Base-by-base conservation (phyloP, 2,329 filamentous ascomycete species). In the Neophaeococcomyces aloes region DNA sequence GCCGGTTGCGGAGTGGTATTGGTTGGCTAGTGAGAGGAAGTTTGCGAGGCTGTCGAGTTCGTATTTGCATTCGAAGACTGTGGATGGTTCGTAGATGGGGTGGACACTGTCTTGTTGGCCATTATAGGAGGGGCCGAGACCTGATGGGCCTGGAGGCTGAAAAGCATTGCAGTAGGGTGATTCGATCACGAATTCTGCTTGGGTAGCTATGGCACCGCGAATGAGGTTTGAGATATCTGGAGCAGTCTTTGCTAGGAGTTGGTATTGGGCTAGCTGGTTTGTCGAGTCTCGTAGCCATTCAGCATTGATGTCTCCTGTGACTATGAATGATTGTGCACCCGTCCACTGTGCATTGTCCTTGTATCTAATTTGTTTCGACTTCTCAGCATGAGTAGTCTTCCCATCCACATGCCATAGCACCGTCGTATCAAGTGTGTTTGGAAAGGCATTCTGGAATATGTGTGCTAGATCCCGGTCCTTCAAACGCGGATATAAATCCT, bases 111-210 rank as follows among this genome's bases (percentile, higher is more conserved):
- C 91, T 15, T 81, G 75, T 60, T 94, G 85, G 2, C 85, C 85
- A 57, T 89, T 94, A 55, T 76, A 74, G 13, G 79, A 81, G 4
- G 81, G 69, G 3, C 72, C 65, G 1, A 96, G 71, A 13, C 81
- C 77, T 51, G 86, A 88, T 5, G 87, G 85, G 2, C 85, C 81
- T 0, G 91, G 91, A 3, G 91, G 89, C 61, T 98, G 91, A 64
- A 96, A 98, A 14, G 91, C 91, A 62, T 98, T 96, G 72, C 91
- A 98, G 67, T 96, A 98, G 0, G 91, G 91, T 1, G 84, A 87
- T 57, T 86, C 78, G 49, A 96, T 94, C 32, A 98, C 85, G 58
- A 87, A 96, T 62, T 96, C 89, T 13, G 85, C 76, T 65, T 98
- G 91, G 0, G 91, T 96, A 61, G 94, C 94, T 66, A 96, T 94